Evolutionary conservation across 306 rosid species (phyloP), one percentile per base, ranked within the genome.

Genomic region (Dalbergia cultrata): DNA sequence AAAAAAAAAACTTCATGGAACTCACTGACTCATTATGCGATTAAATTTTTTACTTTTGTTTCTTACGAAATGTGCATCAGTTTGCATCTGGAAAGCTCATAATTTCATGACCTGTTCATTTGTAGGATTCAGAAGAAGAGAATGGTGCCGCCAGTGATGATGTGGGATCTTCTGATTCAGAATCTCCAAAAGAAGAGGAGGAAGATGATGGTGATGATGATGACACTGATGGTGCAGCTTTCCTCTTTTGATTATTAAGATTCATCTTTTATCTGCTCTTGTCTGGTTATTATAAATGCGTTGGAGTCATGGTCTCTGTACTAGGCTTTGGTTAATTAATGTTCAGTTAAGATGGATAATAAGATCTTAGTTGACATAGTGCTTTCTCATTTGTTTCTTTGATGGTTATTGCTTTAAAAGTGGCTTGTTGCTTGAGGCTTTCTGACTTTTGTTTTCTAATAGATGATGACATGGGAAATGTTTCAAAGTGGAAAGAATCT

Each of bases 401-500:
- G 19, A 58, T 57, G 37, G 21, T 59, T 70, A 61, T 64, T 75
- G 56, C 58, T 70, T 3, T n/a, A 35, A 70, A 37, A 31, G 21
- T 39, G 34, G 31, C 68, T 41, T 43, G 2, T 72, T 53, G 8
- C 45, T 56, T 47, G 12, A 56, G 31, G 33, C 18, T 82, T 63
- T 71, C 80, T 86, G 69, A 86, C 58, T 47, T 74, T 2, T 54
- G 49, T 61, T 74, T 74, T 57, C 60, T 67, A 49, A 13, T 77
- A 77, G 86, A 84, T 80, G 88, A 86, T 69, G 88, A 39, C 70
- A 58, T 84, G 86, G 98, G 97, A 70, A 93, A 93, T 82, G 89
- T 83, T 74, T 89, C 98, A 58, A 91, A 87, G 88, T 95, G 99
- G 98, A 95, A 93, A 76, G 94, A 95, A 74, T 77, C 88, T 67